Evolutionary conservation across 768 basidiomycete genomes (phyloP).

Genomic region (Phylloporus sp.): DNA sequence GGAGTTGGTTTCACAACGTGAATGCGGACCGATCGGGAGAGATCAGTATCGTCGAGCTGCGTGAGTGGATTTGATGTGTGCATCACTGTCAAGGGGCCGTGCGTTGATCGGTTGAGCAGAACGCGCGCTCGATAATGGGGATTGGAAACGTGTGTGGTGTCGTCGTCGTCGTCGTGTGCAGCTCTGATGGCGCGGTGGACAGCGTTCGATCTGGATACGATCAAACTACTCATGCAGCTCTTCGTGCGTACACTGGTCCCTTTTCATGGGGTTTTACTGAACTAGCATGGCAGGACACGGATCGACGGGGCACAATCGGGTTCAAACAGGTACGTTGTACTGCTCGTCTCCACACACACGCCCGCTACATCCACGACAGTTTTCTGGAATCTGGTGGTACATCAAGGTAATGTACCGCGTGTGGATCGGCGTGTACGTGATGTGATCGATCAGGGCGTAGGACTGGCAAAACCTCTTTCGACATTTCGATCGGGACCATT

Average conservation of each 20-base stretch:
- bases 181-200: background rate
- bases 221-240: conserved; percentile 75
- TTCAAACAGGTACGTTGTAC: conserved; percentile 59
- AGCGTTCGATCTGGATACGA: conserved; percentile 81
- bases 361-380: too few species aligned
- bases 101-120: conserved; percentile 25
- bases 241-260: conserved; percentile 50
- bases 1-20: conserved; percentile 68
- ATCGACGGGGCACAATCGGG: conserved; percentile 72
- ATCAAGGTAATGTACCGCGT: conserved; percentile 45
- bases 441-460: conserved; percentile 27
- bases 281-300: too few species aligned
- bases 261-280: background rate
- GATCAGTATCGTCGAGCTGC: conserved; percentile 61
- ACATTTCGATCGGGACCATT: conserved; percentile 80
- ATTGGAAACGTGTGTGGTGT: conserved; percentile 67
- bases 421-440: background rate
- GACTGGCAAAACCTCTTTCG: conserved; percentile 84
- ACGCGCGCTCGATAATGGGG: conserved; percentile 51
- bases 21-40: conserved; percentile 65
- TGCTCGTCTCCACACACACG: too few species aligned
- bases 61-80: conserved; percentile 40
- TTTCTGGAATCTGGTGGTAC: conserved; percentile 76
- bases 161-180: background rate
- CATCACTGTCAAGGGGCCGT: background rate